phyloP scores from a whole-genome alignment of 345 rosid species.

The Salix arbutifolia region DNA sequence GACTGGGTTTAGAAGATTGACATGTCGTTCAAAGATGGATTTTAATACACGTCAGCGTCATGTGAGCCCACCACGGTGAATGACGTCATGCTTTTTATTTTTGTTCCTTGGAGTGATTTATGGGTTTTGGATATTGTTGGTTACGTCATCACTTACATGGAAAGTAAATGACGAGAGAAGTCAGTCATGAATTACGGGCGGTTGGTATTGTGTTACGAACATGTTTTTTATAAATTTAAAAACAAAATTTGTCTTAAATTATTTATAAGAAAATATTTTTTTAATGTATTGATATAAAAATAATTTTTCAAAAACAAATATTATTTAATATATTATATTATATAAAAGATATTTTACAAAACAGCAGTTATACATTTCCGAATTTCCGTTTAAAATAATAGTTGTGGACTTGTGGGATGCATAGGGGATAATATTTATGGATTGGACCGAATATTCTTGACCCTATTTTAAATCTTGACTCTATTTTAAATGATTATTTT shows the following conservation, averaged over 20 bases:
- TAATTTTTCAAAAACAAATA: too few species aligned
- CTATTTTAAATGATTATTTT: neutral
- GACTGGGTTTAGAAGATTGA: neutral
- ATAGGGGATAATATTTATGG: neutral
- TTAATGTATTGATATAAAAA: too few species aligned
- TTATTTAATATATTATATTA: too few species aligned
- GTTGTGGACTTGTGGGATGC: too few species aligned
- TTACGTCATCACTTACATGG: neutral
- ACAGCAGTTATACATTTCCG: too few species aligned
- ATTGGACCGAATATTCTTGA: neutral
- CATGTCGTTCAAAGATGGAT: neutral
- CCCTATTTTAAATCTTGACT: neutral
- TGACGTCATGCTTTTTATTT: neutral
- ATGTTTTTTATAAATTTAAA: too few species aligned
- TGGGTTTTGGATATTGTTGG: neutral
- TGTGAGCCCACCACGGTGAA: neutral
- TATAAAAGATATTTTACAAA: too few species aligned
- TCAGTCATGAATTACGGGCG: neutral
- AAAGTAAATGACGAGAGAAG: neutral
- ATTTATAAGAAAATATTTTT: too few species aligned
- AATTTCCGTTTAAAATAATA: too few species aligned
- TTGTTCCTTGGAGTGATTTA: neutral
- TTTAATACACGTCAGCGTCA: conserved; percentile 11
- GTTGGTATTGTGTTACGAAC: too few species aligned
- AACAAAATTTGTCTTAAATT: too few species aligned